Evolutionary conservation across 805 yeast species (phyloP), one percentile per base, ranked within the genome.

Genomic region (Isabelozyma gotoi): DNA sequence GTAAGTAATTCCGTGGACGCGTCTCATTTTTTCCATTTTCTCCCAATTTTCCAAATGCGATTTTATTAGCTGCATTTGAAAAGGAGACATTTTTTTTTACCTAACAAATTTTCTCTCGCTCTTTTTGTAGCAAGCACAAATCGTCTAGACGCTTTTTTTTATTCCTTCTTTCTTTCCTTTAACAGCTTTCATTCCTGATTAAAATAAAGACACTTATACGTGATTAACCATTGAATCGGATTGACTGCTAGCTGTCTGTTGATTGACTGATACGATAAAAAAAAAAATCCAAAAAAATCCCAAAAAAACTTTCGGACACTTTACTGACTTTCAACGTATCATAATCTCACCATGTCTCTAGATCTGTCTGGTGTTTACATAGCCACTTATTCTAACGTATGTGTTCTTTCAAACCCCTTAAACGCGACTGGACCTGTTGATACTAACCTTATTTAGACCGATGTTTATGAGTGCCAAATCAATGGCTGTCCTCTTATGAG

Each of bases 401-500:
- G 76, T 69, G 45, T 27, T n/a, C n/a, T 16, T 2, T 7, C 16
- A 32, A 32, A 5, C 16, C 20, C 20, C 3, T 14, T 34, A n/a
- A 24, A 19, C 10, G 5, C 21, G 16, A 17, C 16, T 8, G 10
- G 19, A 5, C 7, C 8, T 7, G 15, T 32, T 21, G 7, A 32
- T 32, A 14, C 17, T 32, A 32, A 32, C 17, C 15, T 14, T 5
- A 12, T 35, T 15, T 19, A 35, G 77, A 70, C 72, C 34, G 77
- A 71, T 59, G 92, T 91, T 48, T 95, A 86, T 68, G 87, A 92
- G 69, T 74, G 83, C 54, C 66, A 78, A 19, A 78, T 78, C 51
- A 77, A 82, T 39, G 80, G 83, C 29, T 82, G 85, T 15, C 86
- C 91, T 19, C 82, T 86, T 12, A 94, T 94, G 98, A 80, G 98